Conservation (phyloP, 2,329 filamentous ascomycete genomes). For the Ophiostoma australiae region DNA sequence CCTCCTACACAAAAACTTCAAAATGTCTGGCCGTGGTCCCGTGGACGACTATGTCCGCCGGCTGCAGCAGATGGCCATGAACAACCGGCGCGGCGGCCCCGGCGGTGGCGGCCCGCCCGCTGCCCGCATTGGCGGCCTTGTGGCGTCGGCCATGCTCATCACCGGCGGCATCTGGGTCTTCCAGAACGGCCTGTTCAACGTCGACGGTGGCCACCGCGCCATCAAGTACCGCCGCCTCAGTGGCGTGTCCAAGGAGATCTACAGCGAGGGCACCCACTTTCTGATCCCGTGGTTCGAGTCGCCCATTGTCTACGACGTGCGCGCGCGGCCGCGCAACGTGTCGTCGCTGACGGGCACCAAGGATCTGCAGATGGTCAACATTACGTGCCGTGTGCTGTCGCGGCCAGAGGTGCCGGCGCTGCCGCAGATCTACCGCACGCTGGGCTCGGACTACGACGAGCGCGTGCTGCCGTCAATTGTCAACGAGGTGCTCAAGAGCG, state of each 20-base stretch:
- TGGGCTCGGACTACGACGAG: slow-evolving; percentile 98
- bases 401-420: slow-evolving; percentile 86
- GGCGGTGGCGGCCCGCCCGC: slow-evolving; percentile 37
- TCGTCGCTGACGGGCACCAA: slow-evolving; percentile 97
- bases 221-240: slow-evolving; percentile 95
- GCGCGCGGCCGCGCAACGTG: slow-evolving; percentile 94
- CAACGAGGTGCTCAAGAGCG: slow-evolving; percentile 98
- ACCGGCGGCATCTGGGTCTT: slow-evolving; percentile 49
- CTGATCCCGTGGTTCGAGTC: slow-evolving; percentile 97
- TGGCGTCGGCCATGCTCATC: slow-evolving; percentile 43
- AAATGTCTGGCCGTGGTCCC: slow-evolving; percentile 38
- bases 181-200: slow-evolving; percentile 65
- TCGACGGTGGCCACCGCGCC: slow-evolving; percentile 96
- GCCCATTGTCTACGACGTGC: slow-evolving; percentile 93
- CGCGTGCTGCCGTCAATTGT: slow-evolving; percentile 96
- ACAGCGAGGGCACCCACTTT: slow-evolving; percentile 91
- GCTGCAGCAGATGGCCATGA: slow-evolving; percentile 46
- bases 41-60: slow-evolving; percentile 50
- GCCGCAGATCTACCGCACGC: slow-evolving; percentile 98
- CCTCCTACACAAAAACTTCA: slow-evolving; percentile 22
- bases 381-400: slow-evolving; percentile 93
- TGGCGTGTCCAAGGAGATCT: slow-evolving; percentile 95
- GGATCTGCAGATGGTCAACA: slow-evolving; percentile 98
- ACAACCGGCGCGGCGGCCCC: slow-evolving; percentile 40
- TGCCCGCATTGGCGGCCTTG: slow-evolving; percentile 36